Base-by-base conservation (phyloP, 352 stramenopile genomes). In the Phytopythium delawarense region DNA sequence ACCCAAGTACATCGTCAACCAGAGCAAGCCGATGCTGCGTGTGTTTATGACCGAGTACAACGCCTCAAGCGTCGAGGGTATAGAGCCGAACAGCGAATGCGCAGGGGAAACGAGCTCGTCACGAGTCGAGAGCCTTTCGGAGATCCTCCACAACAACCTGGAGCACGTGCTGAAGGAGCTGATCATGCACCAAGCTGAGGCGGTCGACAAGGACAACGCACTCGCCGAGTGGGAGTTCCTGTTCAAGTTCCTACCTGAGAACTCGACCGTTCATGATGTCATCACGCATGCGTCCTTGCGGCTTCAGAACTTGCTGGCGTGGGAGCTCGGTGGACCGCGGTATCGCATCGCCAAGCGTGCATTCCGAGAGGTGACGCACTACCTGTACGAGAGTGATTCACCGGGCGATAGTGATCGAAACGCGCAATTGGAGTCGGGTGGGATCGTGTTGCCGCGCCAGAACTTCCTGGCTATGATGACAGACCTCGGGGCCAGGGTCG, bases 381-480 rank as follows among this genome's bases (percentile, higher is more conserved):
- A 72, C 16, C 64, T 90, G 16, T 63, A 67, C 50, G 61, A 85
- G 61, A 66, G 71, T 34, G 61, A 60, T 12, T 57, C 59, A 16
- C 62, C 65, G 32, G 49, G 13, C 20, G 62, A 77, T 59, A 7
- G 66, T 13, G 62, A 72, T 15, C 61, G 68, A 25, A 51, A 61
- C 30, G 44, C 46, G 21, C 75, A 40, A 20, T 44, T 75, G 40
- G 63, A 72, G 23, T 55, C 59, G 21, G 66, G 57, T n/a, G 70
- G 71, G 9, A 66, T 74, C 5, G 73, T 78, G 40, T 91, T 96
- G 73, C 81, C 81, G 42, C 77, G 79, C 2, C 73, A 92, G 37
- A 90, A 85, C 62, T 94, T 96, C 56, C 60, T 96, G 44, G 83
- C 80, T 2, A 63, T 96, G 18, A 92, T 96, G 84, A 92, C 86